Base-by-base conservation (phyloP, 2,329 filamentous ascomycete species). In the Rutstroemia sp. region DNA sequence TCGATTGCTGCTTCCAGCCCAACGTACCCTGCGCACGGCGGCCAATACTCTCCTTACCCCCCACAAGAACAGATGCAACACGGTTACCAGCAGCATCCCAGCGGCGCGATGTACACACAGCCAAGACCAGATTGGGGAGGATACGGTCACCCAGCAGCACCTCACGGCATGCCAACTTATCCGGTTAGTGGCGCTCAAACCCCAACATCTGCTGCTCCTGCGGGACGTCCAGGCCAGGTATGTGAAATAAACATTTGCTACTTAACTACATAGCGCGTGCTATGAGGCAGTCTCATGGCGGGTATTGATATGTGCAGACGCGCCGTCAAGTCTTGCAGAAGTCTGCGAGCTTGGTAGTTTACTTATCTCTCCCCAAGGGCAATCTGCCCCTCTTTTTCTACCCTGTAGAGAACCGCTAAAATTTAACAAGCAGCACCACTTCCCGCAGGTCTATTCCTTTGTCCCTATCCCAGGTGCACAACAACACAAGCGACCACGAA, bases 401-500 rank as follows among this genome's bases (percentile, higher is more conserved):
- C 48, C 45, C 36, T 12, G 23, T 23, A 2, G 27, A 44, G 39
- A 46, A 34, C 46, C 30, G 38, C 38, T 47, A 50, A 56, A 48
- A 62, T 63, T 65, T 61, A 61, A 62, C 61, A 59, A 58, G 64
- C 56, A 65, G 60, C 79, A 81, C 65, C 76, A 72, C 64, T 69
- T 81, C 39, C 80, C 75, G n/a, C 80, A 96, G 81, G 92, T 99
- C 42, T 97, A 97, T 71, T 96, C 92, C 0, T 97, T 99, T 69
- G 94, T 97, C 34, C 92, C 94, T 0, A 97, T 97, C 67, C 94
- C 94, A 2, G 94, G 94, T 61, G 90, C 92, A 12, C 92, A 96
- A 70, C 94, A 99, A 71, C 92, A 97, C 72, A 99, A 99, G 77
- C 84, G 94, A 57, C 94, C 94, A 12, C 83, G 94, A 62, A 81